These are phyloP conservation scores for Tolypocladium pustulatum DNA, from an alignment of 2,329 filamentous ascomycete species.

Conservation along the genomic window DNA sequence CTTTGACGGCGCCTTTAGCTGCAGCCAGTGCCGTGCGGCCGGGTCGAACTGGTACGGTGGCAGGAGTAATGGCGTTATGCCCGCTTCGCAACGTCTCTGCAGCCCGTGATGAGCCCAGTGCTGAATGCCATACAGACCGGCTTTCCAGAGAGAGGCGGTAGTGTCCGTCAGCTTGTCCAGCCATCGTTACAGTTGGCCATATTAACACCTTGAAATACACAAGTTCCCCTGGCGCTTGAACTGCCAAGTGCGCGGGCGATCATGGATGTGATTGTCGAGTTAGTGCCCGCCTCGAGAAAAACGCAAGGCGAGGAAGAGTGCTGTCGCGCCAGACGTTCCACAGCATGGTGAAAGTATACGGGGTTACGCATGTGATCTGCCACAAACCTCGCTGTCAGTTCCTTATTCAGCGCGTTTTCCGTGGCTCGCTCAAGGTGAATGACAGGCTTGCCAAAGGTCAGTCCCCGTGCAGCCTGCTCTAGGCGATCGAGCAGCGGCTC, in stretches of 20 bases:
- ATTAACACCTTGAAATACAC: conserved; percentile 1
- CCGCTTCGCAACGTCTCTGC: conserved; percentile 12
- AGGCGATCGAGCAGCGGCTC: conserved; percentile 21
- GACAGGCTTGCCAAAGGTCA: background rate
- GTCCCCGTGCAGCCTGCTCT: conserved; percentile 9
- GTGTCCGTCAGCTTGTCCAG: conserved; percentile 11
- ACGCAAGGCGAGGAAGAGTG: conserved; percentile 20
- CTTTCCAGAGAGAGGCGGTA: conserved; percentile 26
- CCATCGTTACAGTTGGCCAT: background rate
- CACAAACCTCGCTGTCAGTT: conserved; percentile 8
- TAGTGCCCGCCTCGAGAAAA: conserved; percentile 27
- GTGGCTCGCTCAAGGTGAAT: conserved; percentile 5
- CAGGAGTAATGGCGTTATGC: conserved; percentile 13
- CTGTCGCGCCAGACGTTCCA: conserved; percentile 23
- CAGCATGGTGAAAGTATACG: conserved; percentile 32
- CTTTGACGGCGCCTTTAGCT: conserved; percentile 12
- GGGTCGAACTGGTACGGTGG: conserved; percentile 32
- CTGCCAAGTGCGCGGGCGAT: conserved; percentile 14
- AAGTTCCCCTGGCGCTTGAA: background rate
- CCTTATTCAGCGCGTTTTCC: background rate
- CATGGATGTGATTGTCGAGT: conserved; percentile 23
- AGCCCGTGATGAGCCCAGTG: conserved; percentile 27
- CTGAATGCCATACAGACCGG: conserved; percentile 15
- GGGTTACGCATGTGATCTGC: conserved; percentile 28
- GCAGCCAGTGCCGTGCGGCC: conserved; percentile 25